A percentile compares a stretch with the other conserved stretches of the same genome.
These are phyloP conservation scores for Artemisia argyi DNA, from an alignment of 129 eudicot species.

Conservation along the genomic window DNA sequence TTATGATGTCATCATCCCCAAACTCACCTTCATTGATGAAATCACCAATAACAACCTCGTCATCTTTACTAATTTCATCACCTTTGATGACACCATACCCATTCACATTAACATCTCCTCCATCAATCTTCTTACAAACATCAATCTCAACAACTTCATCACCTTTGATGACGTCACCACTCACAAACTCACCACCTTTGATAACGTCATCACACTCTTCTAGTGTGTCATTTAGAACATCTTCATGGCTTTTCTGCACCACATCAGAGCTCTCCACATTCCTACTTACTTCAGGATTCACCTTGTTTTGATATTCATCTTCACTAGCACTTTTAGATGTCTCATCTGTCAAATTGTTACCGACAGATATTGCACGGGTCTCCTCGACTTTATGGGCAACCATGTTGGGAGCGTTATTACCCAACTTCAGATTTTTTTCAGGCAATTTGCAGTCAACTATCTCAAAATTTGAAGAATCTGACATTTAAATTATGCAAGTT, in stretches of 20 bases:
- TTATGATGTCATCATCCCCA: constrained; percentile 15
- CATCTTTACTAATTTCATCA: too few relatives aligned
- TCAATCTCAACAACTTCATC: background rate
- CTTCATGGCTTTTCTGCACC: constrained; percentile 27
- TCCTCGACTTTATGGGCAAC: constrained; percentile 11
- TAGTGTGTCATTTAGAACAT: constrained; percentile 15
- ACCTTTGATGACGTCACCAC: constrained; percentile 7
- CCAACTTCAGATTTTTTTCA: constrained; percentile 17
- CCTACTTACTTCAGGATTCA: background rate
- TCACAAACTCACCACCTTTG: background rate
- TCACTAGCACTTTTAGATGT: background rate
- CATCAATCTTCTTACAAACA: background rate
- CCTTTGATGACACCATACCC: too few relatives aligned
- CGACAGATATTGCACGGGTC: background rate
- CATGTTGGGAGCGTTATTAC: background rate
- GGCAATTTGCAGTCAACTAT: constrained; percentile 33
- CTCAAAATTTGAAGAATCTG: constrained; percentile 40
- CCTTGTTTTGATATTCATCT: constrained; percentile 2
- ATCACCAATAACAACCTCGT: background rate
- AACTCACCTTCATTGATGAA: constrained; percentile 17
- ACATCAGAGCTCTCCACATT: constrained; percentile 21
- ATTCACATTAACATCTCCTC: constrained; percentile 13
- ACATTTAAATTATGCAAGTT: background rate
- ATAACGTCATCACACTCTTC: constrained; percentile 44
- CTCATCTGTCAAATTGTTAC: too few relatives aligned